phyloP scores from a whole-genome alignment of 306 rosid species.

The Ammopiptanthus mongolicus region DNA sequence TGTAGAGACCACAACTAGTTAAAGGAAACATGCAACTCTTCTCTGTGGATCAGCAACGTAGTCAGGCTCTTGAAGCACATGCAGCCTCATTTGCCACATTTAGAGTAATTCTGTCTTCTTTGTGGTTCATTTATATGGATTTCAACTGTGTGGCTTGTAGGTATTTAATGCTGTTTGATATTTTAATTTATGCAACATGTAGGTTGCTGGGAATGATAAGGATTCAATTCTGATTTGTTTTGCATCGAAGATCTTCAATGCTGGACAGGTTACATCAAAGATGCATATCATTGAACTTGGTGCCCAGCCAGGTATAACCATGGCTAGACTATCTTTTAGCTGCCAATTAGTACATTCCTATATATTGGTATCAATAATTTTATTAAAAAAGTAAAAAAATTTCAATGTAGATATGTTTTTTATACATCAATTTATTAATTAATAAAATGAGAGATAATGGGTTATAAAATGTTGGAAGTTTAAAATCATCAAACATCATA shows the following conservation, averaged over 20 bases:
- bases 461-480: background rate
- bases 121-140: constrained; percentile 6
- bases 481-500: background rate
- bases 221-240: constrained; percentile 70
- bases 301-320: constrained; percentile 65
- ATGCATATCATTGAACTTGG: constrained; percentile 87
- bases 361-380: background rate
- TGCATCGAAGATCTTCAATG: constrained; percentile 66
- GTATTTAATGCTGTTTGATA: constrained; percentile 1
- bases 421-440: background rate
- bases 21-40: constrained; percentile 88
- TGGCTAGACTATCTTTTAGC: background rate
- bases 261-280: constrained; percentile 75
- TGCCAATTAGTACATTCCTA: background rate
- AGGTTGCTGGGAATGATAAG: constrained; percentile 73
- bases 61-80: constrained; percentile 93
- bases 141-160: constrained; percentile 17
- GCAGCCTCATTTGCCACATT: constrained; percentile 73
- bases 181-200: constrained; percentile 18
- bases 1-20: constrained; percentile 74
- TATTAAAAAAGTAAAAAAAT: background rate
- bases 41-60: constrained; percentile 78
- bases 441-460: background rate
- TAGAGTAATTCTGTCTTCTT: constrained; percentile 37
- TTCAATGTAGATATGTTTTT: background rate